Percentiles rank a stretch among this genome's conserved stretches.
Conservation (phyloP, 2,329 filamentous ascomycete species). For the Pseudomassariella vexata region DNA sequence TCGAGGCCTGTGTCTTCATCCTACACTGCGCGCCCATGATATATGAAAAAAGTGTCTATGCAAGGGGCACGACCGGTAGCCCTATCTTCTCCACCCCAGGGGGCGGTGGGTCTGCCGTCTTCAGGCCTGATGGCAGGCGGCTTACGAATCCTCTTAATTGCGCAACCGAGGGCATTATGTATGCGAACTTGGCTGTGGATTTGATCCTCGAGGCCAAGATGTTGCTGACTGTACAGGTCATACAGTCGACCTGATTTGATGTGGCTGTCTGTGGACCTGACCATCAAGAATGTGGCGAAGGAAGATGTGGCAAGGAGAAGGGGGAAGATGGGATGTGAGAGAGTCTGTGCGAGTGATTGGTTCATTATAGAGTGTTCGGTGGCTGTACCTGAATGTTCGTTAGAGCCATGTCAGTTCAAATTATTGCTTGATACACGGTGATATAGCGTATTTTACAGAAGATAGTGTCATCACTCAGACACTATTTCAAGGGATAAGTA, state of each 20-base stretch:
- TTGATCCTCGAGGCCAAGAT: constrained; percentile 31
- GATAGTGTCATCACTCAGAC: too few relatives aligned
- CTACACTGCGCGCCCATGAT: constrained; percentile 45
- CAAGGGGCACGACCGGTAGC: constrained; percentile 32
- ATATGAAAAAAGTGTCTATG: constrained; percentile 33
- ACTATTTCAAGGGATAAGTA: too few relatives aligned
- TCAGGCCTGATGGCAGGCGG: constrained; percentile 43
- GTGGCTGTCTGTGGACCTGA: constrained; percentile 33
- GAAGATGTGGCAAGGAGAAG: too few relatives aligned
- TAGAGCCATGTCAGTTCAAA: too few relatives aligned
- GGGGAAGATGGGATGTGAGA: too few relatives aligned
- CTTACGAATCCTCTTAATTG: constrained; percentile 28
- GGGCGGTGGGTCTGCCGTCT: constrained; percentile 18
- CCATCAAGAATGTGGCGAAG: neutral
- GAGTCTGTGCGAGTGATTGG: too few relatives aligned
- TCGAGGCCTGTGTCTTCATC: constrained; percentile 50
- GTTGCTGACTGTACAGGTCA: constrained; percentile 41
- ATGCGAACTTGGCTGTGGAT: constrained; percentile 39
- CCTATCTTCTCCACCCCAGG: constrained; percentile 36
- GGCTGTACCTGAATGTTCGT: too few relatives aligned
- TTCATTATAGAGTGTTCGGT: too few relatives aligned
- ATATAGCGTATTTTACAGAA: too few relatives aligned
- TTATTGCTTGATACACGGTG: too few relatives aligned
- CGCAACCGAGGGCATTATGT: constrained; percentile 30
- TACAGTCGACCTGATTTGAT: constrained; percentile 45